phyloP scores from a whole-genome alignment of 306 rosid species.

The Cicer bijugum region DNA sequence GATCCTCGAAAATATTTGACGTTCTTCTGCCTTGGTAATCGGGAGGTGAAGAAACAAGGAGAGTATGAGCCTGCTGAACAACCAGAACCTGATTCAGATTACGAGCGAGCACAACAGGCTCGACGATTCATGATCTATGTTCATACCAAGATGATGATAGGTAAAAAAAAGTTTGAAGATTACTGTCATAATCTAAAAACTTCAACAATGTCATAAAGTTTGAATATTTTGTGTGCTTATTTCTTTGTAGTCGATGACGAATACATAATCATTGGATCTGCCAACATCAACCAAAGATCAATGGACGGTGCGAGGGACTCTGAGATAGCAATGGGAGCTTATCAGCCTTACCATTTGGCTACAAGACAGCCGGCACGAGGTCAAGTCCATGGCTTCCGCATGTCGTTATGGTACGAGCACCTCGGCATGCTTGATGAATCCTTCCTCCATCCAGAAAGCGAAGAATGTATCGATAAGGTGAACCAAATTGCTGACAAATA shows the following conservation, averaged over 20 bases:
- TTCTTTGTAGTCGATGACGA: conserved; percentile 69
- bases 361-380: conserved; percentile 65
- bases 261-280: conserved; percentile 76
- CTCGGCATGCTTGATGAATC: conserved; percentile 69
- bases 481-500: conserved; percentile 71
- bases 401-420: conserved; percentile 78
- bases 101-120: conserved; percentile 62
- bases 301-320: conserved; percentile 81
- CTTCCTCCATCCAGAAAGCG: conserved; percentile 56
- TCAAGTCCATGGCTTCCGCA: conserved; percentile 70
- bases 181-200: conserved; percentile 11
- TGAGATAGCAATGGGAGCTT: conserved; percentile 78
- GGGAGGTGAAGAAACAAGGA: conserved; percentile 71
- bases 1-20: conserved; percentile 79
- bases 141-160: conserved; percentile 81
- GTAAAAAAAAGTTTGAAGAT: conserved; percentile 48
- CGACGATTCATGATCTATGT: conserved; percentile 81
- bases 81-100: conserved; percentile 68
- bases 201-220: neutral
- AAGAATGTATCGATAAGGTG: conserved; percentile 63
- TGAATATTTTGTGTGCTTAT: neutral
- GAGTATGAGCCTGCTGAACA: conserved; percentile 66
- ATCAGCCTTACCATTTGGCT: conserved; percentile 67
- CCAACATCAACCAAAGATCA: conserved; percentile 82
- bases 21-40: conserved; percentile 80